Evolutionary conservation across 2,329 filamentous ascomycete genomes (phyloP), one percentile per base, ranked within the genome.

Genomic region (Bipolaris gigantea): DNA sequence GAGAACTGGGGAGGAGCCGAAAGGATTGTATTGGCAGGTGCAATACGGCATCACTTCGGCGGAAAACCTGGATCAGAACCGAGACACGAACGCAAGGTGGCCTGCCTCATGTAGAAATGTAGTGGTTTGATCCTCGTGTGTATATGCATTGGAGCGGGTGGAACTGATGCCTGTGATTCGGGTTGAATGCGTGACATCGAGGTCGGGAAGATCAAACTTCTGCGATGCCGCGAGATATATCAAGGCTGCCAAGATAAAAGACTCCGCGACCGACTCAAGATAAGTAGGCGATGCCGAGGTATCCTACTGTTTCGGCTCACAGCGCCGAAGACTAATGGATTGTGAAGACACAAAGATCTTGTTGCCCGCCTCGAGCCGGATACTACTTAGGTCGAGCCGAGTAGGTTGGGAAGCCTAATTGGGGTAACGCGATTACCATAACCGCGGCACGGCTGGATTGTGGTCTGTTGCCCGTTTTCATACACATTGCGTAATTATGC

Each of bases 21-120:
- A 38, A 8, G 63, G 64, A 23, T 61, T 59, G 25, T 27, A 10
- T 27, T 9, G 25, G 56, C 67, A 70, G 34, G 68, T 54, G 48
- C 67, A 67, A 11, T 57, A 61, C 2, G 66, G 67, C 13, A 56
- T 48, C 3, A 62, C 57, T 2, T 48, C 43, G 2, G 42, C 58
- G 44, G 65, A 57, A 42, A 67, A 63, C 5, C 48, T 42, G 8
- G 65, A 66, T 64, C 66, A 70, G 39, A 61, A 69, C 2, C 44
- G 40, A 10, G 40, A 47, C 7, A 54, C 57, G 36, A 65, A 61
- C 8, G 36, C 25, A 10, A 41, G 27, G 51, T 66, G 66, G 2
- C 46, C 49, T 1, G 53, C 15, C 9, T 42, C 55, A 18, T 49
- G 7, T 8, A 35, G 50, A 7, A 45, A 44, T 2, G 56, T 34